Base-by-base conservation (phyloP, 441 rosid genomes). In the Metrosideros polymorpha region DNA sequence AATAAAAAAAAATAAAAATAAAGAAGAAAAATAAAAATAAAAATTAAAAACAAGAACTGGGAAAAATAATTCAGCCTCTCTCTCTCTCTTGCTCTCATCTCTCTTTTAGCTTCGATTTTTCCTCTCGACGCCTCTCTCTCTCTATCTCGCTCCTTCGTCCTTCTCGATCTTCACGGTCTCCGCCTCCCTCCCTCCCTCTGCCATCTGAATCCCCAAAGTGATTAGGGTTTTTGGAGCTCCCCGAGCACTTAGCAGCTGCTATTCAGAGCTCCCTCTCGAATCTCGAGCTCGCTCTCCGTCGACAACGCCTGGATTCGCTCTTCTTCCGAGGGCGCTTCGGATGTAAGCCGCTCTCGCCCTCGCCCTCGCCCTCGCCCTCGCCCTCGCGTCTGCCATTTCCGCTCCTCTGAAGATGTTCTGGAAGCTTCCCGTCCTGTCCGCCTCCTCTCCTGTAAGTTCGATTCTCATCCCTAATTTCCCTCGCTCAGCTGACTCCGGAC, bases 401-500 rank as follows among this genome's bases (percentile, higher is more conserved):
- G 50, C 77, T 56, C 25, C 75, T 57, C n/a, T 57, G 57, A 84
- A 29, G 77, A 87, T 87, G 88, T 84, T 87, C 75, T 87, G 88
- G 88, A 87, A 87, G 84, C 83, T 87, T n/a, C 75, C 88, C n/a
- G 66, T 83, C 43, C 39, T 87, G 42, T 87, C 88, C 22, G 79
- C 88, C 49, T 84, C 88, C 79, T 87, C 88, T 56, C 88, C 88
- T 9, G 88, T 87, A 77, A 87, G 57, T 66, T 19, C 47, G 14
- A 35, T 71, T 12, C 47, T 71, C 25, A 71, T 71, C 47, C 86
- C 75, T 47, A 71, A 51, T 59, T 75, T 9, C 56, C 8, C 55
- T 6, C 6, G 29, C 66, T 30, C 71, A 19, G 84, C 25, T 24
- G 57, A 12, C 53, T 84, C 10, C 19, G 35, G 29, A 43, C 3